phyloP scores from a whole-genome alignment of 768 basidiomycete species.

The Pleurotus ostreatus region DNA sequence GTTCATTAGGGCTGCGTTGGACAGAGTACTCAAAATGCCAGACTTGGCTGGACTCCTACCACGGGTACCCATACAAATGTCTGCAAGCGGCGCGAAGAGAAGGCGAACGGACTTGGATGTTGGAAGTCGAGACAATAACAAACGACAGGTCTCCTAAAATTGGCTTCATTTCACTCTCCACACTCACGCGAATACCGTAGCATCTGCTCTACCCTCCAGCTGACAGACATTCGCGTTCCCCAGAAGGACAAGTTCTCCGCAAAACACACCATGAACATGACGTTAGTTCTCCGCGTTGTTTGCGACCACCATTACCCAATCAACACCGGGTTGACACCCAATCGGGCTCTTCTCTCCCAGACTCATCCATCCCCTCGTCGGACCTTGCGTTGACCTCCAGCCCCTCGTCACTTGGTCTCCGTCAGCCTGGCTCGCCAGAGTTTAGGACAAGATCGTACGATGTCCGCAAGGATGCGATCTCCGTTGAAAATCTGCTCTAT shows the following conservation, averaged over 20 bases:
- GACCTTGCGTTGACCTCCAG: conserved; percentile 6
- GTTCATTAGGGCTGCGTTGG: conserved; percentile 30
- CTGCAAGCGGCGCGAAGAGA: neutral
- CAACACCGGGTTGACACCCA: neutral
- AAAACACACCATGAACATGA: too few species aligned
- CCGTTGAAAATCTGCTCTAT: conserved; percentile 31
- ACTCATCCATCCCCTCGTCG: conserved; percentile 8
- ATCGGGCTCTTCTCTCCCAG: neutral
- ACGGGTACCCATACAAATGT: neutral
- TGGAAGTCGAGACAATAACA: neutral
- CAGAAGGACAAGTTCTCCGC: neutral
- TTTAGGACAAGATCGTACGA: neutral
- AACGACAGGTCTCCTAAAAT: conserved; percentile 5
- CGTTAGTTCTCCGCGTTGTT: neutral
- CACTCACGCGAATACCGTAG: neutral
- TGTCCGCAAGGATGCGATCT: conserved; percentile 7
- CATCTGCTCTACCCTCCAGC: neutral
- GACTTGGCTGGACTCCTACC: conserved; percentile 39
- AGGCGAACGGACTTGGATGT: conserved; percentile 1
- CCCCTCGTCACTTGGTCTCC: conserved; percentile 10
- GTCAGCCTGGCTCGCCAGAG: conserved; percentile 6
- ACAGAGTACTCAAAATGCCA: conserved; percentile 38
- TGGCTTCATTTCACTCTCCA: neutral
- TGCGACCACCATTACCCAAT: conserved; percentile 3
- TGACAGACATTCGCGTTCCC: conserved; percentile 6